A percentile compares a stretch with the other conserved stretches of the same genome.
These are phyloP conservation scores for Podila minutissima DNA, from an alignment of 192 early-diverging fungal genomes.

Conservation along the genomic window DNA sequence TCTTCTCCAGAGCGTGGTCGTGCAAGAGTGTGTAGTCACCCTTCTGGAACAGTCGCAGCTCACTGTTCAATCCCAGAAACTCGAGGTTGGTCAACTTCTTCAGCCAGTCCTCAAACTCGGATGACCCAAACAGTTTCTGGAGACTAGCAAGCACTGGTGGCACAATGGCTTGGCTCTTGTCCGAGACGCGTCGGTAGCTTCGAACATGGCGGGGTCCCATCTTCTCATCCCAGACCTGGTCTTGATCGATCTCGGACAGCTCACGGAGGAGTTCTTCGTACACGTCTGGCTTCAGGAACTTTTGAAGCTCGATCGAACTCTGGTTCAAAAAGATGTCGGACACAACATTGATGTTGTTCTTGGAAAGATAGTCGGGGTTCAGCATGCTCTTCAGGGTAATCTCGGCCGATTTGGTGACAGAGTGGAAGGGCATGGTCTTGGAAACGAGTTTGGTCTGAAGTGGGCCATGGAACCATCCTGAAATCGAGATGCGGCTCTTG, in stretches of 20 bases:
- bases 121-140: slow-evolving; percentile 45
- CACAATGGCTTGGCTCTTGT: slow-evolving; percentile 9
- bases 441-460: slow-evolving; percentile 48
- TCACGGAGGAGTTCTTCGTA: slow-evolving; percentile 41
- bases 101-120: slow-evolving; percentile 40
- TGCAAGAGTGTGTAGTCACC: slow-evolving; percentile 71
- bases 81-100: slow-evolving; percentile 28
- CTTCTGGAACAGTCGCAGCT: slow-evolving; percentile 59
- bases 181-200: slow-evolving; percentile 53
- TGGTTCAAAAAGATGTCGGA: slow-evolving; percentile 56
- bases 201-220: slow-evolving; percentile 61
- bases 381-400: slow-evolving; percentile 51
- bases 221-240: slow-evolving; percentile 25
- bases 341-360: slow-evolving; percentile 44
- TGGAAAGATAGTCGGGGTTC: slow-evolving; percentile 56
- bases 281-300: slow-evolving; percentile 48
- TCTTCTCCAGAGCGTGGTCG: slow-evolving; percentile 63
- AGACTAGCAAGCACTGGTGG: slow-evolving; percentile 12
- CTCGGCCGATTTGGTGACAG: not conserved
- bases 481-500: slow-evolving; percentile 67
- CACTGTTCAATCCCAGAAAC: slow-evolving; percentile 18
- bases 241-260: slow-evolving; percentile 22
- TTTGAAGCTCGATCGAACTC: slow-evolving; percentile 51
- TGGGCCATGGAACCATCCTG: slow-evolving; percentile 76
- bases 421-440: slow-evolving; percentile 29